phyloP scores from a whole-genome alignment of 805 yeast genomes.

The Hanseniaspora taiwanica region DNA sequence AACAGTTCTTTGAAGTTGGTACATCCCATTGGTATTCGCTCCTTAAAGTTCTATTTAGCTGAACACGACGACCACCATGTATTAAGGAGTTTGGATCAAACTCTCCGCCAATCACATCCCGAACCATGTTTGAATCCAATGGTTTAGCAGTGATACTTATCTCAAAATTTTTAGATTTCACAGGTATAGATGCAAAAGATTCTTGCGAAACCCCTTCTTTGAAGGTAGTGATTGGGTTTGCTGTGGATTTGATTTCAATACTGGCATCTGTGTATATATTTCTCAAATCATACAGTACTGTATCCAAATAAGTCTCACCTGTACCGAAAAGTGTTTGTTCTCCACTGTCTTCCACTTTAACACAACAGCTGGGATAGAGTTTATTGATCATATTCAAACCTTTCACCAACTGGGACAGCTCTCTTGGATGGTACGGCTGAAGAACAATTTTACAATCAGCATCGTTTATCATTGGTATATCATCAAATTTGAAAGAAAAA shows the following conservation, averaged over 20 bases:
- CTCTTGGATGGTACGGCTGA: conserved; percentile 70
- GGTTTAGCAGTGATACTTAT: conserved; percentile 69
- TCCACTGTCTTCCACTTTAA: conserved; percentile 80
- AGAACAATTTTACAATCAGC: conserved; percentile 72
- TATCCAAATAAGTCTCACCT: conserved; percentile 83
- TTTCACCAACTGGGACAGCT: conserved; percentile 57
- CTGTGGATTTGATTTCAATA: conserved; percentile 54
- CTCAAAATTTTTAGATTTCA: conserved; percentile 40
- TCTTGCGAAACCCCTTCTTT: conserved; percentile 60
- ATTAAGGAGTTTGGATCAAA: conserved; percentile 19
- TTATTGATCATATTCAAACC: conserved; percentile 51
- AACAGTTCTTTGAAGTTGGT: conserved; percentile 64
- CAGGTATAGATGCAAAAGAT: conserved; percentile 56
- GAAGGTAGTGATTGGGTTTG: conserved; percentile 73
- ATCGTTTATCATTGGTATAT: conserved; percentile 31
- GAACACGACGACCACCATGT: conserved; percentile 31
- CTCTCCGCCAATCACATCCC: conserved; percentile 21
- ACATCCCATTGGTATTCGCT: conserved; percentile 67
- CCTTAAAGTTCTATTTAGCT: conserved; percentile 42
- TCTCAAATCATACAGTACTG: conserved; percentile 66
- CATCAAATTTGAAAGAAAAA: conserved; percentile 21
- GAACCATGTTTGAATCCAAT: conserved; percentile 37
- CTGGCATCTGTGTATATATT: conserved; percentile 35
- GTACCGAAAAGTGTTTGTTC: conserved; percentile 70
- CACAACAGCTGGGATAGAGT: conserved; percentile 49